Evolutionary conservation across 1,139 yeast species (phyloP), one percentile per base, ranked within the genome.

Genomic region (Geotrichum aggregatum): DNA sequence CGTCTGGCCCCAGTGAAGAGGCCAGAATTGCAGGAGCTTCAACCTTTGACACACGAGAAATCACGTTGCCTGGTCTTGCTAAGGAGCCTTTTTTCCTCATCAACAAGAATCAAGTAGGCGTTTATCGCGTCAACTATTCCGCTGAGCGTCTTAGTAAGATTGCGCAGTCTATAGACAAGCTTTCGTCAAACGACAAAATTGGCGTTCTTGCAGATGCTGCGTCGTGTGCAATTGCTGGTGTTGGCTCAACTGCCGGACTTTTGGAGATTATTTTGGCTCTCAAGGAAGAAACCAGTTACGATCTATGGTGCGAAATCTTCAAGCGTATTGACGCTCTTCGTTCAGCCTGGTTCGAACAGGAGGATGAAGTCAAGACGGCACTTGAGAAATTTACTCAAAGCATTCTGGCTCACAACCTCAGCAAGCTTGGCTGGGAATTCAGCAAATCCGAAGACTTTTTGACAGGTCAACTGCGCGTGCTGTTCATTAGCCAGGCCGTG

Each of bases 61-160:
- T 61, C 31, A 52, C 54, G 11, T 48, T 66, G 43, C 54, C 60
- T 24, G 65, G 64, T 19, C 58, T 69, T 22, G 62, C 63, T 16
- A 56, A 58, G 41, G 53, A 52, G 7, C 84, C 69, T 97, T 76
- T 57, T 58, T 98, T 38, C 86, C 89, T 33, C 65, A 66, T 85
- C 58, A 85, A 85, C 71, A 77, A 76, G 56, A 76, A 82, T 61
- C 77, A 83, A 11, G 69, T 72, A 35, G 91, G 88, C 1, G 80
- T 82, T 49, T 84, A 80, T 66, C 76, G 92, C 54, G 88, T 83
- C 50, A 76, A 77, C 59, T 86, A 85, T 65, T 77, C 82, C 24
- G 70, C 76, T 2, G 67, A 67, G 8, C 68, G 84, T 18, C 71
- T 82, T 59, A 56, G 50, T 45, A 63, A 61, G 50, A 57, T 63